phyloP scores from a whole-genome alignment of 129 eudicot genomes.

The Artemisia annua region DNA sequence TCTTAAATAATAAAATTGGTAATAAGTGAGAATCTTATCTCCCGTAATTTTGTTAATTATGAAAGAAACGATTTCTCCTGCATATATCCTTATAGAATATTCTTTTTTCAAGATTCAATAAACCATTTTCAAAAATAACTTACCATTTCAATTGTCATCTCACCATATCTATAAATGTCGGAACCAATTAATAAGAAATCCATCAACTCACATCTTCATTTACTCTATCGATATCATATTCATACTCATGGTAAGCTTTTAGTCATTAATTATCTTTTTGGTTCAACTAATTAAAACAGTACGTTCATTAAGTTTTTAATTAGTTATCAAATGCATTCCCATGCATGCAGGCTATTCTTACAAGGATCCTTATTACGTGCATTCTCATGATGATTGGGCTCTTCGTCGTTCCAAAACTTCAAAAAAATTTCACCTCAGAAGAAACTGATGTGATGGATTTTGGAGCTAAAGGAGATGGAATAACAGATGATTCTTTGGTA shows the following conservation, averaged over 20 bases:
- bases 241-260: too few relatives aligned
- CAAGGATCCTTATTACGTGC: background rate
- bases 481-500: slow-evolving; percentile 19
- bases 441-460: too few relatives aligned
- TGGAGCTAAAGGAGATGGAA: too few relatives aligned
- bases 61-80: too few relatives aligned
- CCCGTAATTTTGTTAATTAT: too few relatives aligned
- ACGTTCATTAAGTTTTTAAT: background rate
- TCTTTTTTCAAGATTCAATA: too few relatives aligned
- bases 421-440: background rate
- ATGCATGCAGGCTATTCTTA: slow-evolving; percentile 2
- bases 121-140: too few relatives aligned
- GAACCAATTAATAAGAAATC: background rate
- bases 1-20: too few relatives aligned
- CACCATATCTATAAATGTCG: slow-evolving; percentile 17
- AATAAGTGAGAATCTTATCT: too few relatives aligned
- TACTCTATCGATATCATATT: too few relatives aligned
- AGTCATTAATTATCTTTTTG: background rate
- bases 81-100: too few relatives aligned
- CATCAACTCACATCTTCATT: background rate
- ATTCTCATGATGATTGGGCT: background rate
- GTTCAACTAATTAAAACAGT: background rate
- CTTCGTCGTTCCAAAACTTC: background rate
- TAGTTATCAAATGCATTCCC: slow-evolving; percentile 1
- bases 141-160: background rate